Base-by-base conservation (phyloP, 75 land plant species). In the Pseudotsuga menziesii region DNA sequence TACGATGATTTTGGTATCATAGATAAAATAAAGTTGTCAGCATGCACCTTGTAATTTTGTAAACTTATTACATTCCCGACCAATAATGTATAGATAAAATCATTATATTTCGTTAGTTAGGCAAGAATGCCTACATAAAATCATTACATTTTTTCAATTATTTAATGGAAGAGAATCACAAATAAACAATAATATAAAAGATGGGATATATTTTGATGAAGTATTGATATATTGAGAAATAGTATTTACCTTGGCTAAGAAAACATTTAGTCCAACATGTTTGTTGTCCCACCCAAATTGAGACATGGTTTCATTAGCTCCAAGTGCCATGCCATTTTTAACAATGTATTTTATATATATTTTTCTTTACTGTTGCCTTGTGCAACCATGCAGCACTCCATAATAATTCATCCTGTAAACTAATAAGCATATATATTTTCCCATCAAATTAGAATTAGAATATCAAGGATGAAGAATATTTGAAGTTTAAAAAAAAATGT, bases 381-480 rank as follows among this genome's bases (percentile, higher is more conserved):
- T 88, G 86, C 61, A 95, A 81, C 98, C 98, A 95, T 54, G 93
- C 88, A 25, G 98, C 98, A 54, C 98, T 93, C 98, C 98, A 95
- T 6, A 95, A 73, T 73, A 95, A 71, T 76, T 95, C 98, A 83
- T 95, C 96, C 93, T 94, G 85, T 41, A 8, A 19, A 26, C 32
- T 1, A 29, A 1, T 29, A 29, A 29, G 32, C 32, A 29, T 29
- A 29, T 29, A 29, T 29, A 1, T 29, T 29, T 29, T 0, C 32
- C 32, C 32, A 29, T 29, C 32, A 0, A 29, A 29, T 29, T 29
- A 29, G 1, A 29, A 29, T 29, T 0, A 29, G 32, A 29, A 29
- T 0, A 29, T 29, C 32, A 29, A 29, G 32, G 32, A 29, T 29
- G 32, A 29, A 29, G 1, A 29, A 29, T 29, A 29, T 29, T 29